Percentiles rank a stretch among this genome's conserved stretches.
These are phyloP conservation scores for Cladosporium sp. DNA, from an alignment of 2,329 filamentous ascomycete species.

Conservation along the genomic window DNA sequence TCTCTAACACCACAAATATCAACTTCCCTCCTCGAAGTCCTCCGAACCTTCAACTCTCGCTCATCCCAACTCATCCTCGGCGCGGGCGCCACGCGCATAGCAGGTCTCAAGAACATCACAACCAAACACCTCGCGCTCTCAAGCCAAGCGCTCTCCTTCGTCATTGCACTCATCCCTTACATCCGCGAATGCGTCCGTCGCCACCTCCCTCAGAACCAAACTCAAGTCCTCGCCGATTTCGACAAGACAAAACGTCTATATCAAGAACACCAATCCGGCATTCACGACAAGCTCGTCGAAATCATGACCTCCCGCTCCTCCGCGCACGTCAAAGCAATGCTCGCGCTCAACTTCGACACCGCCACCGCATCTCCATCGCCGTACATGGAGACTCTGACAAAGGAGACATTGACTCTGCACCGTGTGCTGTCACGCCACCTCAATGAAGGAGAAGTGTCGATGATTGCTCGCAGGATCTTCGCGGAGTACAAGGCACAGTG, in stretches of 20 bases:
- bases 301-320: conserved; percentile 80
- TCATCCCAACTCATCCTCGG: conserved; percentile 95
- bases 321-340: conserved; percentile 70
- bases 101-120: conserved; percentile 91
- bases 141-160: conserved; percentile 82
- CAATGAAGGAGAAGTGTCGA: conserved; percentile 67
- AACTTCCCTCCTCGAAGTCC: conserved; percentile 72
- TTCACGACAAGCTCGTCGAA: conserved; percentile 88
- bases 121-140: conserved; percentile 92
- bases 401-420: conserved; percentile 80
- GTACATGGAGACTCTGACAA: conserved; percentile 83
- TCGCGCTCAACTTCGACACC: conserved; percentile 70
- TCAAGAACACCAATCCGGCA: conserved; percentile 85
- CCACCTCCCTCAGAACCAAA: conserved; percentile 50
- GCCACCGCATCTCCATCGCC: conserved; percentile 45
- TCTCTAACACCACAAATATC: conserved; percentile 85
- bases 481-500: conserved; percentile 76
- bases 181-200: conserved; percentile 86
- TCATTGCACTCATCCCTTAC: conserved; percentile 82
- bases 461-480: conserved; percentile 86
- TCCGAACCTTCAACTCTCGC: conserved; percentile 91
- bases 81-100: conserved; percentile 82
- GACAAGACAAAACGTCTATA: conserved; percentile 79
- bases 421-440: conserved; percentile 79
- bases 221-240: conserved; percentile 64